phyloP scores from a whole-genome alignment of 1,139 yeast genomes.

The Suhomyces bribrorum region DNA sequence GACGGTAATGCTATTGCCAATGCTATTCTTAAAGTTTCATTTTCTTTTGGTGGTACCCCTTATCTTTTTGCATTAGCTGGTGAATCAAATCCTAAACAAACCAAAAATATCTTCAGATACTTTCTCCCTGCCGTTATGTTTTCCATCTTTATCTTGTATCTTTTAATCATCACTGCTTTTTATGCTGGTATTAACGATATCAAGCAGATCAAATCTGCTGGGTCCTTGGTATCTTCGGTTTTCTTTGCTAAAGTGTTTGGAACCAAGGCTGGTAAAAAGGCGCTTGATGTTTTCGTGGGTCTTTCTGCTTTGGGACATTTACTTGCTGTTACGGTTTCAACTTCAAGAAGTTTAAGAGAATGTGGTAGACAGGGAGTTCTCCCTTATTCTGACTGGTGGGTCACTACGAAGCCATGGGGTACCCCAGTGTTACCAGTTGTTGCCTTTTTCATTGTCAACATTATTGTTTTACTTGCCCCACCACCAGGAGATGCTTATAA shows the following conservation, averaged over 20 bases:
- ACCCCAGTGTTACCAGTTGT: constrained; percentile 44
- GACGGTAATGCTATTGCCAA: constrained; percentile 43
- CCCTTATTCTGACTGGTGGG: constrained; percentile 43
- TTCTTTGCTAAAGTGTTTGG: constrained; percentile 33
- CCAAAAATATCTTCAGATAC: constrained; percentile 31
- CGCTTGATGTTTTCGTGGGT: constrained; percentile 40
- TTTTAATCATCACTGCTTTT: constrained; percentile 38
- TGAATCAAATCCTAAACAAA: constrained; percentile 32
- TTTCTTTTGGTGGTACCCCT: constrained; percentile 42
- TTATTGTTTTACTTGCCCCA: constrained; percentile 44
- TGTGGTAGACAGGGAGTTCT: constrained; percentile 51
- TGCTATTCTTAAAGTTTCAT: constrained; percentile 45
- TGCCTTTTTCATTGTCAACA: constrained; percentile 38
- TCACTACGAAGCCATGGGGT: constrained; percentile 42
- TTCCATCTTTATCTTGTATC: constrained; percentile 35
- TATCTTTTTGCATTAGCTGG: constrained; percentile 44
- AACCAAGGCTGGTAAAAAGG: constrained; percentile 30
- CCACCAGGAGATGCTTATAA: constrained; percentile 50
- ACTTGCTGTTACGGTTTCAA: constrained; percentile 40
- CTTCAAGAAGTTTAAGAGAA: constrained; percentile 44
- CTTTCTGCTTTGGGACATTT: constrained; percentile 46
- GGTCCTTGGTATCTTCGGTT: constrained; percentile 23
- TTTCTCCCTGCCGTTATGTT: constrained; percentile 38
- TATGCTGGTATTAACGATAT: constrained; percentile 37
- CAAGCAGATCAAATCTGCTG: constrained; percentile 30